A percentile compares a stretch with the other conserved stretches of the same genome.
Conservation (phyloP, 768 basidiomycete genomes). For the Nidularia sp. region DNA sequence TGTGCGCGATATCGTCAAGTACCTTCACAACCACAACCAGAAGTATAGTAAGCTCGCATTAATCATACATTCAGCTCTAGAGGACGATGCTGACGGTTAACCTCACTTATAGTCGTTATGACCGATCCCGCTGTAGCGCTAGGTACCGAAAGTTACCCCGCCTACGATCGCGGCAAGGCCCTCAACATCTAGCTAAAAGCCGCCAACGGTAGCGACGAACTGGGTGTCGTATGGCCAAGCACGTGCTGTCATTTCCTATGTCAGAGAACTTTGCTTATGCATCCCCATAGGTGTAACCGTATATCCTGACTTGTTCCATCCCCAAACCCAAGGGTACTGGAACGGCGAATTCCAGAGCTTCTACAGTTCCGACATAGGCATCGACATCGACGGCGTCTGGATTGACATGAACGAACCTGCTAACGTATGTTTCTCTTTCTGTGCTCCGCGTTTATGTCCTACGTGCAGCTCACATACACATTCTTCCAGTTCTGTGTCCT, state of each 20-base stretch:
- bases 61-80: not conserved
- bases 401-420: slow-evolving; percentile 77
- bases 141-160: slow-evolving; percentile 42
- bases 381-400: slow-evolving; percentile 72
- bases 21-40: slow-evolving; percentile 58
- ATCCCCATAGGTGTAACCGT: slow-evolving; percentile 43
- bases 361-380: slow-evolving; percentile 45
- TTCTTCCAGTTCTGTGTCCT: slow-evolving; percentile 51
- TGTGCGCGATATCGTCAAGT: slow-evolving; percentile 62
- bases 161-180: slow-evolving; percentile 51
- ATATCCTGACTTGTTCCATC: slow-evolving; percentile 64
- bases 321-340: slow-evolving; percentile 56
- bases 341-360: slow-evolving; percentile 54
- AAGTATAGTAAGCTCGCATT: slow-evolving; percentile 38
- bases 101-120: slow-evolving; percentile 50
- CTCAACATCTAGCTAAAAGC: slow-evolving; percentile 60
- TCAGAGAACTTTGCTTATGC: not conserved
- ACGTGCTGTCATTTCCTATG: slow-evolving; percentile 8
- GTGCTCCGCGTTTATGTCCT: not conserved
- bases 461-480: not conserved
- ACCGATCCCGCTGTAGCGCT: slow-evolving; percentile 68
- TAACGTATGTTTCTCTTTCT: slow-evolving; percentile 35
- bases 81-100: not conserved
- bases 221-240: slow-evolving; percentile 68
- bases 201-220: slow-evolving; percentile 50